These are phyloP conservation scores for Corymbia maculata DNA, from an alignment of 345 rosid genomes.

Conservation along the genomic window DNA sequence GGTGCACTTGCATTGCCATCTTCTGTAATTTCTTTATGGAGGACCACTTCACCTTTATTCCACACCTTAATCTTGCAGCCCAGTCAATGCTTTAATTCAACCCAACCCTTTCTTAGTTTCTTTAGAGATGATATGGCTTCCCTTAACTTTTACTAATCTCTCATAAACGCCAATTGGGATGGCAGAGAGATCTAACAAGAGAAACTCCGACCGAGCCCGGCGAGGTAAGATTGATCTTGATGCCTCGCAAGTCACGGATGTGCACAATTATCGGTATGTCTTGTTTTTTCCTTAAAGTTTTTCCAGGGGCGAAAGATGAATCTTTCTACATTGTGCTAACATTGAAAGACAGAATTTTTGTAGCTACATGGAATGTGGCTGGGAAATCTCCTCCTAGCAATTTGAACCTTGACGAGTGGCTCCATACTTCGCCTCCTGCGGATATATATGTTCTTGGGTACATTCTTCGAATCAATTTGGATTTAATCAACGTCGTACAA, in stretches of 20 bases:
- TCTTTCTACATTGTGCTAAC: not conserved
- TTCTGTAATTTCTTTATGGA: not conserved
- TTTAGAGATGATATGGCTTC: not conserved
- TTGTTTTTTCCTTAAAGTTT: not conserved
- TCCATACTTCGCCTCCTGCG: constrained; percentile 84
- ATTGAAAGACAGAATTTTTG: constrained; percentile 47
- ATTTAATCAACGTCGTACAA: not conserved
- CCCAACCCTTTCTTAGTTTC: not conserved
- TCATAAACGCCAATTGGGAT: not conserved
- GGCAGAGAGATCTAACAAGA: constrained; percentile 45
- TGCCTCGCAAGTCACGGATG: constrained; percentile 47
- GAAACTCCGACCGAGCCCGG: constrained; percentile 37
- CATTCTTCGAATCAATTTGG: not conserved
- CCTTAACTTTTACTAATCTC: not conserved
- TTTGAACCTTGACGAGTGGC: constrained; percentile 94
- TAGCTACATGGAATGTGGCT: constrained; percentile 98
- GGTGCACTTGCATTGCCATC: constrained; percentile 56
- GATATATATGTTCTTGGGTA: constrained; percentile 98
- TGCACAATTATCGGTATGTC: constrained; percentile 51
- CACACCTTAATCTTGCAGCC: not conserved
- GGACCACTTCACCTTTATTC: not conserved
- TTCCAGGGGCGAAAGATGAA: not conserved
- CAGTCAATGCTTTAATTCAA: not conserved
- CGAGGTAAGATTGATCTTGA: constrained; percentile 57
- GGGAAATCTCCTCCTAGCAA: constrained; percentile 88